Evolutionary conservation across 2,329 filamentous ascomycete genomes (phyloP).

Genomic region (Colletotrichum aenigma): DNA sequence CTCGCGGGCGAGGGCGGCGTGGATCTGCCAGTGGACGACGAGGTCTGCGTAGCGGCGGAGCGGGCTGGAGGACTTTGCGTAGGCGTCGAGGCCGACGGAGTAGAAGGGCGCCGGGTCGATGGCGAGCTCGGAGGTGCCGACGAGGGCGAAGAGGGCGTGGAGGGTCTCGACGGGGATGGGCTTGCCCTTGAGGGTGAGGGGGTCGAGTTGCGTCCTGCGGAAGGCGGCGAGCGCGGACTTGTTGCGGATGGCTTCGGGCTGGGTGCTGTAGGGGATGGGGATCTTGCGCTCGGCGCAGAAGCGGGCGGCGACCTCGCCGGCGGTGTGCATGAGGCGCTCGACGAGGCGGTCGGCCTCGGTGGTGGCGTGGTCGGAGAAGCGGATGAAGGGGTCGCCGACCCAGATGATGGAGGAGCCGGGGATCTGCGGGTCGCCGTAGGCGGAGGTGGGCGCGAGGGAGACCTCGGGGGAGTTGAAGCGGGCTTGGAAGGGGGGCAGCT

Average conservation of each 20-base stretch:
- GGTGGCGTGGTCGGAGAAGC: constrained; percentile 35
- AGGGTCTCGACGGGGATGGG: constrained; percentile 34
- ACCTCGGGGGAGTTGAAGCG: constrained; percentile 38
- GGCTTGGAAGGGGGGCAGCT: constrained; percentile 3
- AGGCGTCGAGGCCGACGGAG: constrained; percentile 62
- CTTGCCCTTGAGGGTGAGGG: constrained; percentile 32
- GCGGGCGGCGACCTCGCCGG: constrained; percentile 63
- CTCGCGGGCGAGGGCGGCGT: constrained; percentile 58
- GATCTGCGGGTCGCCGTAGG: not conserved
- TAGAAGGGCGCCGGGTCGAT: constrained; percentile 59
- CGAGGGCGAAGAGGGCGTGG: constrained; percentile 35
- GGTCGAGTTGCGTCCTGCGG: constrained; percentile 40
- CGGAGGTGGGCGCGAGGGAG: constrained; percentile 38
- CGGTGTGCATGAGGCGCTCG: constrained; percentile 62
- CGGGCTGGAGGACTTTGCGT: constrained; percentile 68
- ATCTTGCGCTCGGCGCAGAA: constrained; percentile 65
- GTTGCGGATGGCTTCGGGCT: constrained; percentile 45
- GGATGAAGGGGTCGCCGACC: constrained; percentile 56
- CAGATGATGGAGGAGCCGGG: constrained; percentile 33
- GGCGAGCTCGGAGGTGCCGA: constrained; percentile 58
- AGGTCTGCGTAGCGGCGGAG: constrained; percentile 69
- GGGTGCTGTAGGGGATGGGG: constrained; percentile 62
- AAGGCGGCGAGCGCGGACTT: constrained; percentile 39
- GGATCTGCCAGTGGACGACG: constrained; percentile 70
- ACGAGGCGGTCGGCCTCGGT: constrained; percentile 42